These are phyloP conservation scores for Rhizophagus prolifer DNA, from an alignment of 192 early-diverging fungal species.

Conservation along the genomic window DNA sequence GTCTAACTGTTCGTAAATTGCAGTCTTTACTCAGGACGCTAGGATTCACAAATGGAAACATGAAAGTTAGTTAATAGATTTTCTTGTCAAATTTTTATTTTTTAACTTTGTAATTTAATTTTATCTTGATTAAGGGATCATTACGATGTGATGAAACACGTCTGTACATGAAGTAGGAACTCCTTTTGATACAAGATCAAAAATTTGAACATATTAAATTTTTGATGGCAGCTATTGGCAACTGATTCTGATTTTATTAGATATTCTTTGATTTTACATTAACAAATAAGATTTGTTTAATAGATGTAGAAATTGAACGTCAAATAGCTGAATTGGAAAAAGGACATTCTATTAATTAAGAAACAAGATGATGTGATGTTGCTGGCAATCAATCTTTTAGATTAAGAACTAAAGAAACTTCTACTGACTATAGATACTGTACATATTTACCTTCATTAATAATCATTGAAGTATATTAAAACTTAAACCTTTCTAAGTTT, in stretches of 20 bases:
- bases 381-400: constrained; percentile 59
- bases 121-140: constrained; percentile 56
- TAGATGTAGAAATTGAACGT: constrained; percentile 78
- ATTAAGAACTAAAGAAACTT: constrained; percentile 80
- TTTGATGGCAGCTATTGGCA: constrained; percentile 67
- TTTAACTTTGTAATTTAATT: not conserved
- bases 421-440: constrained; percentile 85
- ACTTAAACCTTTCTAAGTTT: not conserved
- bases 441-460: constrained; percentile 61
- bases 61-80: constrained; percentile 75
- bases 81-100: not conserved
- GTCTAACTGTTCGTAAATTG: constrained; percentile 74
- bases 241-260: no score
- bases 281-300: not conserved
- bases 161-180: constrained; percentile 64
- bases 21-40: constrained; percentile 70
- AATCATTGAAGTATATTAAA: constrained; percentile 37
- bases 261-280: not conserved
- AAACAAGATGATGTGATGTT: constrained; percentile 82
- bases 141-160: constrained; percentile 90
- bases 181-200: constrained; percentile 68
- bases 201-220: constrained; percentile 74
- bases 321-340: constrained; percentile 63
- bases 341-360: constrained; percentile 59
- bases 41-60: constrained; percentile 72